Base-by-base conservation (phyloP, 2,329 filamentous ascomycete genomes). In the Emericellopsis cladophorae region DNA sequence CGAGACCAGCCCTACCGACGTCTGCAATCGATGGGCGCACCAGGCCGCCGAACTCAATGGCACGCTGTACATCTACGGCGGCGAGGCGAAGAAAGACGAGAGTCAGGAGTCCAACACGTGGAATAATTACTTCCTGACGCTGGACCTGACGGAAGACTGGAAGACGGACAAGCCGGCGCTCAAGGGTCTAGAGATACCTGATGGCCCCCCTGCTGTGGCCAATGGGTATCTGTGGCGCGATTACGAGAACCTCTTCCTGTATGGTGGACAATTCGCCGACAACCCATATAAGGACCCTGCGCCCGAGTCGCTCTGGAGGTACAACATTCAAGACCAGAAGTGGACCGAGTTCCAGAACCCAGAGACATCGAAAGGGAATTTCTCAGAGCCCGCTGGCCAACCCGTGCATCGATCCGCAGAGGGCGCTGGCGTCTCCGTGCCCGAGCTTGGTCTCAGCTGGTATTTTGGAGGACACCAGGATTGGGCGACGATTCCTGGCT, bases 391-490 rank as follows among this genome's bases (percentile, higher is more conserved):
- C 0, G 72, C 65, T 9, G 68, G 68, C 16, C 59, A 70, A 16
- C 59, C 71, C 1, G 68, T 89, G 3, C 78, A 87, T 53, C 67
- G 83, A 36, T 72, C 81, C 2, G 81, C 82, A 2, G 84, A 89
- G 54, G 84, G 84, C 7, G 81, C 84, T 10, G 81, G 81, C 0
- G 59, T 84, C 12, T 82, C 76, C 23, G 76, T 88, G 1, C 75
- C 81, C 0, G 74, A 79, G 41, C 60, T 87, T 1, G 82, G 82
- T 0, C 61, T 81, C 37, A 84, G 80, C 26, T 89, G 78, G 67
- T 89, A 86, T 55, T 89, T 89, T 58, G 84, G 82, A 22, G 84
- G 84, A 0, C 84, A 88, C 56, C 62, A 84, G 6, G 83, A 89
- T 54, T 54, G 59, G 52, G 61, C 60, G 10, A 75, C 71, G 5